Percentiles rank a stretch among this genome's conserved stretches.
Conservation (phyloP, 371 early-diverging fungal genomes). For the Fennellomyces sp. region DNA sequence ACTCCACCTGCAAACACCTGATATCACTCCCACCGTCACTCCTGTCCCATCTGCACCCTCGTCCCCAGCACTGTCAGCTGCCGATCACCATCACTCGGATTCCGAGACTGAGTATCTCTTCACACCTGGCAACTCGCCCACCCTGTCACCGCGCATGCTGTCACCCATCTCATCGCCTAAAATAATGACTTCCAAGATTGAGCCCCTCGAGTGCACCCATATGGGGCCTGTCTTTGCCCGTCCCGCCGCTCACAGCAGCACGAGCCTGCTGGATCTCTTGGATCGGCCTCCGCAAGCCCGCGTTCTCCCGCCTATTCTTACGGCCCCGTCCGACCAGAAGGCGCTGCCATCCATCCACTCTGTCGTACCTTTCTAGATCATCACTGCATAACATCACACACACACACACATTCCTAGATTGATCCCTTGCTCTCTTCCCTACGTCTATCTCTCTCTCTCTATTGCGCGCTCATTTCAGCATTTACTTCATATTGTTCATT, state of each 20-base stretch:
- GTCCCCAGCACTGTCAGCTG: slow-evolving; percentile 43
- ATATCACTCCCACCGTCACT: neutral
- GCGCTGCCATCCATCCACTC: slow-evolving; percentile 36
- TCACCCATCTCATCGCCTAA: slow-evolving; percentile 11
- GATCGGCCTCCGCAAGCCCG: slow-evolving; percentile 55
- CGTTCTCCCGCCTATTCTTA: slow-evolving; percentile 44
- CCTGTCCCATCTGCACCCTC: slow-evolving; percentile 31
- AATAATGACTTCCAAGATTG: slow-evolving; percentile 13
- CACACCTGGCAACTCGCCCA: slow-evolving; percentile 48
- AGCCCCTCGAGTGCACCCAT: slow-evolving; percentile 34
- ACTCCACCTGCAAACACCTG: slow-evolving; percentile 12
- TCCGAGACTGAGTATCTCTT: slow-evolving; percentile 39
- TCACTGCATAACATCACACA: neutral
- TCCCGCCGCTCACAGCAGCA: slow-evolving; percentile 9
- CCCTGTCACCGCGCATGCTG: neutral
- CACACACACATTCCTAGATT: no score
- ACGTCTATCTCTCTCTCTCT: neutral
- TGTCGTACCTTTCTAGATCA: slow-evolving; percentile 26
- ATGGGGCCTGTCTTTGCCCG: slow-evolving; percentile 23
- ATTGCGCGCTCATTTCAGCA: neutral
- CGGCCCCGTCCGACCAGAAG: slow-evolving; percentile 6
- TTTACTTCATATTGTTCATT: no score
- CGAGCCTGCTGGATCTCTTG: slow-evolving; percentile 39
- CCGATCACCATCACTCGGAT: slow-evolving; percentile 36
- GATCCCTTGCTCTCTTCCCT: neutral